Percentiles rank a stretch among this genome's conserved stretches.
Evolutionary conservation across 768 basidiomycete genomes (phyloP).

Genomic region (Mycena indigotica): DNA sequence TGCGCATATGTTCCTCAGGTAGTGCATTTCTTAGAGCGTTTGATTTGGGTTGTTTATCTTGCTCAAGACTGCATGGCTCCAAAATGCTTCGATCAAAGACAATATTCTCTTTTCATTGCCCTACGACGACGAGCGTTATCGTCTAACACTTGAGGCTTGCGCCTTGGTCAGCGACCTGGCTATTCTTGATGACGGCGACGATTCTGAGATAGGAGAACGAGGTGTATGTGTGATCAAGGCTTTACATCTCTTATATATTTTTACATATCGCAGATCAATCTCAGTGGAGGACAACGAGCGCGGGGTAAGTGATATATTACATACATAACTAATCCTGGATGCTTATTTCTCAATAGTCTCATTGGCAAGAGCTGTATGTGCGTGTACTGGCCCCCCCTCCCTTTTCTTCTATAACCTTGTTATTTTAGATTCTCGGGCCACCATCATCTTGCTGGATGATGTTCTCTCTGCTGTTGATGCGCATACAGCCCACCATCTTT

Average conservation of each 20-base stretch:
- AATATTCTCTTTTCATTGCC: slow-evolving; percentile 38
- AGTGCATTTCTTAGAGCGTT: slow-evolving; percentile 13
- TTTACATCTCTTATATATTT: no score
- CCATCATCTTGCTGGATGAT: slow-evolving; percentile 81
- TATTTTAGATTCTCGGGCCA: slow-evolving; percentile 73
- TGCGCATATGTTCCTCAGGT: slow-evolving; percentile 89
- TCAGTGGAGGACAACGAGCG: slow-evolving; percentile 19
- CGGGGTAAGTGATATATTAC: slow-evolving; percentile 41
- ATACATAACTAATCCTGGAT: no score
- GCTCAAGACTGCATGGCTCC: slow-evolving; percentile 53
- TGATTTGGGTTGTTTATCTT: slow-evolving; percentile 62
- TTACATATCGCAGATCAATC: slow-evolving; percentile 24
- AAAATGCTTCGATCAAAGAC: slow-evolving; percentile 51
- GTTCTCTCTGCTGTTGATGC: slow-evolving; percentile 82
- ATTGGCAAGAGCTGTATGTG: slow-evolving; percentile 76
- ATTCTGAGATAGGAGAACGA: slow-evolving; percentile 84
- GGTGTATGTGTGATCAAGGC: slow-evolving; percentile 48
- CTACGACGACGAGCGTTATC: slow-evolving; percentile 53
- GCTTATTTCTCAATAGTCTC: no score
- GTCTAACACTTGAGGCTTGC: slow-evolving; percentile 53
- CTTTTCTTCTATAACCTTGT: slow-evolving; percentile 54
- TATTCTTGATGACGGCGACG: slow-evolving; percentile 87
- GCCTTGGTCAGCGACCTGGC: slow-evolving; percentile 74
- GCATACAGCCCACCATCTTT: slow-evolving; percentile 87
- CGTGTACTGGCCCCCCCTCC: background rate